Base-by-base conservation (phyloP, 129 eudicot species). In the Pulicaria dysenterica region DNA sequence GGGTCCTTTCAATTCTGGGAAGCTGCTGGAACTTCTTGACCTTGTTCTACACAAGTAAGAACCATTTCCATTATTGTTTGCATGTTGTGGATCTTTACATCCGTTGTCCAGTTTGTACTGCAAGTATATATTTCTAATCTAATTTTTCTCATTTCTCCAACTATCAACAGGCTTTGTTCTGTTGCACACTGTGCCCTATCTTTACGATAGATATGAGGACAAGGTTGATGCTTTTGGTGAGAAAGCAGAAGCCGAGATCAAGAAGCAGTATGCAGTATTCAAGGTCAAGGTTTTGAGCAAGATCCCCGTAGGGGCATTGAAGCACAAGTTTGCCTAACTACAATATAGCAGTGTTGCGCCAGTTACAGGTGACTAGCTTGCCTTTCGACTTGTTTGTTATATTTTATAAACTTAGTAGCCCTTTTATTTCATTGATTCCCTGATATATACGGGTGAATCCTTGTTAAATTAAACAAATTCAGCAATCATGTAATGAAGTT, bases 131-230 rank as follows among this genome's bases (percentile, higher is more conserved):
- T 8, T 47, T 31, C 36, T 13, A 16, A 12, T 13, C 14, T 6
- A 51, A 5, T 13, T 51, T 4, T 5, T n/a, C 7, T n/a, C 2
- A 24, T 2, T 80, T 47, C 54, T 5, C 66, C 5, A 6, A 31
- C 12, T 36, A 8, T 54, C 41, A 12, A 43, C 58, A 93, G 98
- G 64, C 36, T 81, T 93, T 64, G 81, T 93, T 56, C 39, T 93
- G 83, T 69, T 93, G 73, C 95, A 83, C 69, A 83, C 96, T 8
- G 89, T 89, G 67, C 98, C 98, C 17, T 82, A 85, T 62, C 73
- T 89, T 1, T 93, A 93, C 16, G 96, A 93, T 71, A 87, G 81
- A 65, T 85, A 83, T 11, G 98, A 93, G 80, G 98, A 87, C 81
- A 73, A 84, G 58, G 83, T 93, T 34, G 98, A 93, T 77, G 79